Evolutionary conservation across 1,284 basidiomycete genomes (phyloP).

Genomic region (Ustilago curta): DNA sequence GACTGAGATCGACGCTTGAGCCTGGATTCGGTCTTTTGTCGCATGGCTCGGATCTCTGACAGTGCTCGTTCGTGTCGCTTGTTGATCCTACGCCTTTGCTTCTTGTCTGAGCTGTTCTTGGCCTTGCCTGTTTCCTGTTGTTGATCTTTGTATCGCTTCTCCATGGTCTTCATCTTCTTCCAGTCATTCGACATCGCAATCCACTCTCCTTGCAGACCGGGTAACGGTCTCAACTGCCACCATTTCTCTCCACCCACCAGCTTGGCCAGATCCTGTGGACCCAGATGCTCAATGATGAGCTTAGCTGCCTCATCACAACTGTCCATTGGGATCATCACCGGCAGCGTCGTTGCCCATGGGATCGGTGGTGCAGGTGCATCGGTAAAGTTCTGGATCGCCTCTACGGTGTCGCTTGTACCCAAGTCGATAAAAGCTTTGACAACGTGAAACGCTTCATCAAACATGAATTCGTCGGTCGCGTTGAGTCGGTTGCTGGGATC

Average conservation of each 20-base stretch:
- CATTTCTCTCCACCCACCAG: conserved; percentile 91
- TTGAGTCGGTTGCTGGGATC: conserved; percentile 13
- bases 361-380: conserved; percentile 82
- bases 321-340: conserved; percentile 75
- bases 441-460: conserved; percentile 56
- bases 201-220: conserved; percentile 88
- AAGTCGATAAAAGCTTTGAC: conserved; percentile 59
- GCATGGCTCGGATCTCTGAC: conserved; percentile 39
- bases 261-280: conserved; percentile 81
- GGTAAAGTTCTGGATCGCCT: conserved; percentile 71
- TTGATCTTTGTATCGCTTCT: conserved; percentile 30
- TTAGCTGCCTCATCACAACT: conserved; percentile 83
- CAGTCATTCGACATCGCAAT: conserved; percentile 75
- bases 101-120: background rate
- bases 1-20: conserved; percentile 34
- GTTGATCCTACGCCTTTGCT: conserved; percentile 20
- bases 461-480: conserved; percentile 56
- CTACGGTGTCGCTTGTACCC: conserved; percentile 66
- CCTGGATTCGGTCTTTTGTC: conserved; percentile 27
- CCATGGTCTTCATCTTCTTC: conserved; percentile 64
- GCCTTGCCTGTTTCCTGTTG: conserved; percentile 11
- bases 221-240: conserved; percentile 79
- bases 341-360: conserved; percentile 81
- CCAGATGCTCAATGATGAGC: conserved; percentile 82
- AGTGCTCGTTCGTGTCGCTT: conserved; percentile 39